Evolutionary conservation across 371 early-diverging fungal genomes (phyloP), one percentile per base, ranked within the genome.

Genomic region (Sporodiniella umbellata): DNA sequence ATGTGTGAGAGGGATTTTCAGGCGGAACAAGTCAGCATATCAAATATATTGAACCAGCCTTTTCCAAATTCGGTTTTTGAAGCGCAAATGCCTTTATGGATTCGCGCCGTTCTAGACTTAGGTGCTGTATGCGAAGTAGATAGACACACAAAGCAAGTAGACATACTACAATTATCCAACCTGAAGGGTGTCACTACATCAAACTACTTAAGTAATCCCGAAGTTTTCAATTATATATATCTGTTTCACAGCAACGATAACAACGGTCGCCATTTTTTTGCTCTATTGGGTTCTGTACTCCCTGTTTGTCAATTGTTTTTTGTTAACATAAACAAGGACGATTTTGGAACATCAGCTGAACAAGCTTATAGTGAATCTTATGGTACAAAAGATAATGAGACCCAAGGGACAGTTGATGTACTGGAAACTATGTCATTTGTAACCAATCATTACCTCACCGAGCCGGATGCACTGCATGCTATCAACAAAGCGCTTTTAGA

Each of bases 21-120:
- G 14, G 74, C 79, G 25, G 85, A 94, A 62, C 62, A 69, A 17
- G 80, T 79, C 51, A 79, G 84, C 46, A 84, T 93, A 66, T 59
- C 84, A 1, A 78, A 79, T 17, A 81, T 95, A 33, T 92, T 94
- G 58, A 90, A 86, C 54, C 88, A 95, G 59, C 90, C 91, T 11
- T 75, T 85, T 17, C 86, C 94, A 11, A 92, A 89, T 50, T 94
- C 95, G 18, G 94, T 94, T 1, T 98, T 96, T 63, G 97, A 96
- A 72, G 86, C 92, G 0, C 86, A 93, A 50, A 64, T 95, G 1
- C 86, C 93, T 3, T 68, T 91, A 0, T 33, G 86, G 31, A 81
- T 86, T 45, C 84, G 94, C 0, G 95, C 93, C 6, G 64, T 98
- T 37, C 70, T 94, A 18, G 67, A 83, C 24, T 42, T 95, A 3